A percentile compares a stretch with the other conserved stretches of the same genome.
Evolutionary conservation across 2,329 filamentous ascomycete genomes (phyloP).

Genomic region (Fusarium denticulatum): DNA sequence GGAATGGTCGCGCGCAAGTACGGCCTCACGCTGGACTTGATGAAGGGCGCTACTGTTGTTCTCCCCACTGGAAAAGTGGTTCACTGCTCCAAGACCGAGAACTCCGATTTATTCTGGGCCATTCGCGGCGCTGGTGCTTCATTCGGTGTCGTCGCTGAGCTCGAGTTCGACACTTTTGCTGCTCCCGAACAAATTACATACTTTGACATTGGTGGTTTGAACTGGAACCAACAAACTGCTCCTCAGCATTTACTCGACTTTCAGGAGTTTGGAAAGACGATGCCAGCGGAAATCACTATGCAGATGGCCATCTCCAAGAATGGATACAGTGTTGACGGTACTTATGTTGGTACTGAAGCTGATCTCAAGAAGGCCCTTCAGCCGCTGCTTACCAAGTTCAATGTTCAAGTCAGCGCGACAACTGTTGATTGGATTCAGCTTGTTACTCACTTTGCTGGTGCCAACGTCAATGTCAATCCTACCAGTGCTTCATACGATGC

Average conservation of each 20-base stretch:
- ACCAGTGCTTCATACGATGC: slow-evolving; percentile 38
- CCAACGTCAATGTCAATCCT: slow-evolving; percentile 30
- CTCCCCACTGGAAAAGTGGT: slow-evolving; percentile 42
- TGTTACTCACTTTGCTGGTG: slow-evolving; percentile 38
- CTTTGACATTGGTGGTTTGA: slow-evolving; percentile 34
- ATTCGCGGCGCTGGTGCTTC: slow-evolving; percentile 46
- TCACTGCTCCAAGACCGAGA: slow-evolving; percentile 38
- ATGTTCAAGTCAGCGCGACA: slow-evolving; percentile 7
- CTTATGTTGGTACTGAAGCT: slow-evolving; percentile 37
- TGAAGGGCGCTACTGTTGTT: slow-evolving; percentile 45
- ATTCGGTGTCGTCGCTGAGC: slow-evolving; percentile 46
- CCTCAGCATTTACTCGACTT: slow-evolving; percentile 36
- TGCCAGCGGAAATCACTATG: slow-evolving; percentile 44
- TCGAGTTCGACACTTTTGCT: slow-evolving; percentile 43
- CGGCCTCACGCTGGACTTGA: slow-evolving; percentile 45
- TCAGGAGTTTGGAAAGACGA: slow-evolving; percentile 44
- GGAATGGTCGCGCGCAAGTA: slow-evolving; percentile 47
- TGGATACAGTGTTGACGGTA: slow-evolving; percentile 40
- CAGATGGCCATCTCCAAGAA: slow-evolving; percentile 35
- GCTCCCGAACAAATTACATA: slow-evolving; percentile 34
- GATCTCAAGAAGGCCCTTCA: slow-evolving; percentile 30
- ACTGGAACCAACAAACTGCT: slow-evolving; percentile 35
- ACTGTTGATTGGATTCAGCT: slow-evolving; percentile 43
- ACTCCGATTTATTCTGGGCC: slow-evolving; percentile 45
- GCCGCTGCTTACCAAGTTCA: slow-evolving; percentile 32